These are phyloP conservation scores for Termitomyces titanicus DNA, from an alignment of 768 basidiomycete species.

Conservation along the genomic window DNA sequence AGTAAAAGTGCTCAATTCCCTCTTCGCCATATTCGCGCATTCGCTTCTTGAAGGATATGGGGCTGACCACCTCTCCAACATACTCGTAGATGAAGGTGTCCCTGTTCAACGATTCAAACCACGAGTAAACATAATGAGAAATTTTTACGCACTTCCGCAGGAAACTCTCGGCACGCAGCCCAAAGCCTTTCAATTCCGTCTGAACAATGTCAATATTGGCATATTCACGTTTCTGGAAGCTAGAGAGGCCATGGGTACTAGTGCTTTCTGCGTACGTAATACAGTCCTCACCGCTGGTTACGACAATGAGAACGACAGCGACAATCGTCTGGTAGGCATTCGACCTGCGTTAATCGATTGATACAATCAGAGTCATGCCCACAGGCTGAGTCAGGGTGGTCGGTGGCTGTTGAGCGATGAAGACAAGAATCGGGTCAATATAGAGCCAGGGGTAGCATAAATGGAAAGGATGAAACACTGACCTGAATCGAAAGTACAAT, in stretches of 20 bases:
- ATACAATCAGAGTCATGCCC: constrained; percentile 91
- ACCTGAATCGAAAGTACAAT: constrained; percentile 85
- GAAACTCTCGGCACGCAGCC: constrained; percentile 73
- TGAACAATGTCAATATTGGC: constrained; percentile 84
- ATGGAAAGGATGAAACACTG: constrained; percentile 33
- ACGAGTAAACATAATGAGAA: not conserved
- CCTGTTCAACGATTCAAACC: constrained; percentile 35
- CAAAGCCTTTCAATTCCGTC: constrained; percentile 96
- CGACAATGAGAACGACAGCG: constrained; percentile 77
- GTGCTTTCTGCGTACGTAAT: constrained; percentile 9
- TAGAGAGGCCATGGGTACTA: constrained; percentile 25
- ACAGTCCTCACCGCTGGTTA: constrained; percentile 79
- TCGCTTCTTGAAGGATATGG: constrained; percentile 82
- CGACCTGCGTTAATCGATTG: constrained; percentile 95
- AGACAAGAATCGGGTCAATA: constrained; percentile 8
- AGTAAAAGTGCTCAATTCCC: constrained; percentile 96
- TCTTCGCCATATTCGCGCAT: constrained; percentile 93
- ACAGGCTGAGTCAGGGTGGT: constrained; percentile 68
- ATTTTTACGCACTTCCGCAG: constrained; percentile 52
- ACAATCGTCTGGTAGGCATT: constrained; percentile 91
- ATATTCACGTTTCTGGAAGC: constrained; percentile 86
- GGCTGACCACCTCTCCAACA: constrained; percentile 92
- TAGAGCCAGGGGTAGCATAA: not conserved
- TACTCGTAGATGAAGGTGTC: constrained; percentile 97
- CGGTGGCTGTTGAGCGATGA: constrained; percentile 40